Conservation (phyloP, 2,329 filamentous ascomycete species). For the Neonectria coccinea region DNA sequence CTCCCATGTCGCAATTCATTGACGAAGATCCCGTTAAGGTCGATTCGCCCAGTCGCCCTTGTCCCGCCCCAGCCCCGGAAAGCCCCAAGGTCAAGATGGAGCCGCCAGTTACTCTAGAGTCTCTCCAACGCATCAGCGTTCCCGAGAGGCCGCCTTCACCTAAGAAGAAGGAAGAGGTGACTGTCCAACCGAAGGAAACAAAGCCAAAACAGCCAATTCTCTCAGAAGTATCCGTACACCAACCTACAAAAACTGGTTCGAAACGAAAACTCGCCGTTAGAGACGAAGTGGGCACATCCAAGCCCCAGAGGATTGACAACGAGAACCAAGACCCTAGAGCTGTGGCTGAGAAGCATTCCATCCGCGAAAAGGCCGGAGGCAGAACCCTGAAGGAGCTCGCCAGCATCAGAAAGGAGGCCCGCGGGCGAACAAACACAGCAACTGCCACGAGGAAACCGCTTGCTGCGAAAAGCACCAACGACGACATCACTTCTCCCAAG, state of each 20-base stretch:
- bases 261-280: slow-evolving; percentile 69
- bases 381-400: slow-evolving; percentile 62
- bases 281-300: slow-evolving; percentile 62
- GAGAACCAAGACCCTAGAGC: slow-evolving; percentile 46
- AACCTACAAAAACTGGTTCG: slow-evolving; percentile 59
- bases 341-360: slow-evolving; percentile 43
- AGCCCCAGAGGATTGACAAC: slow-evolving; percentile 41
- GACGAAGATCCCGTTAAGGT: slow-evolving; percentile 67
- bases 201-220: slow-evolving; percentile 13
- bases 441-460: slow-evolving; percentile 60
- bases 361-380: slow-evolving; percentile 52
- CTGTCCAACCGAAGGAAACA: slow-evolving; percentile 1
- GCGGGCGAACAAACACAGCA: slow-evolving; percentile 47
- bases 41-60: slow-evolving; percentile 57
- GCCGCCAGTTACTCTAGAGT: slow-evolving; percentile 48
- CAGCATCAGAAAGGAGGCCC: slow-evolving; percentile 55
- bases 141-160: slow-evolving; percentile 42
- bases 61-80: slow-evolving; percentile 26
- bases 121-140: slow-evolving; percentile 43
- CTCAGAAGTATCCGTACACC: slow-evolving; percentile 30
- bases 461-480: slow-evolving; percentile 69
- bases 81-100: slow-evolving; percentile 46
- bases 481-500: slow-evolving; percentile 69
- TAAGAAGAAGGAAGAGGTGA: slow-evolving; percentile 42
- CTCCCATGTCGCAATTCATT: slow-evolving; percentile 69